Evolutionary conservation across 495 filamentous ascomycete genomes (phyloP).

Genomic region (Polyplosphaeria fusca): DNA sequence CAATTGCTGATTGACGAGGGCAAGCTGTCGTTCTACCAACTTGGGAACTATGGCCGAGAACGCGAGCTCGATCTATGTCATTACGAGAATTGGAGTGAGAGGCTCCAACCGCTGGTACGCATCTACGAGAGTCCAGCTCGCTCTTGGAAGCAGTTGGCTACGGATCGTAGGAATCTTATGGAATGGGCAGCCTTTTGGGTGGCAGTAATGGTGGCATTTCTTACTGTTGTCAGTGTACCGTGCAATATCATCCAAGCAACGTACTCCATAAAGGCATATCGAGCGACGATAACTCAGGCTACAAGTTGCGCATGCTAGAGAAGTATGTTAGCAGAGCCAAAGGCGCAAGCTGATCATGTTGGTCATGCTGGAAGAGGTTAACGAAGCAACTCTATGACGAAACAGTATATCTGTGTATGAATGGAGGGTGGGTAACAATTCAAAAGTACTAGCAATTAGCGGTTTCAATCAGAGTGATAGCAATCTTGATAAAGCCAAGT

Average conservation of each 20-base stretch:
- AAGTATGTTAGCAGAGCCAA: no score
- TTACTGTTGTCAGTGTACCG: conserved; percentile 11
- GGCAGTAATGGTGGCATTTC: conserved; percentile 9
- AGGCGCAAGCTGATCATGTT: no score
- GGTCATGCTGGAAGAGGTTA: no score
- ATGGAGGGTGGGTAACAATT: no score
- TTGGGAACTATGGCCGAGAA: neutral
- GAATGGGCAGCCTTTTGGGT: conserved; percentile 15
- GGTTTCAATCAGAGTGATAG: no score
- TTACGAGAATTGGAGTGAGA: conserved; percentile 7
- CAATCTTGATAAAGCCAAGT: no score
- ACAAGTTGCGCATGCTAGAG: no score
- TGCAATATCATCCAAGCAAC: conserved; percentile 11
- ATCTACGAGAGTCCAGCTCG: neutral
- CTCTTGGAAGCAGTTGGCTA: conserved; percentile 7
- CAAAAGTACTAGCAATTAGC: no score
- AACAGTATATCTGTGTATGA: no score
- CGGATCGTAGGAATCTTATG: conserved; percentile 3
- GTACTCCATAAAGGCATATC: conserved; percentile 9
- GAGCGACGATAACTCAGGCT: neutral
- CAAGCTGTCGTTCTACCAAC: conserved; percentile 1
- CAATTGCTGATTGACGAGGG: neutral
- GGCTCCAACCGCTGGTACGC: neutral
- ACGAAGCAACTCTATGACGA: no score
- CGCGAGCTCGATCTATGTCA: neutral